Base-by-base conservation (phyloP, 2,329 filamentous ascomycete species). In the Dothistroma pini region DNA sequence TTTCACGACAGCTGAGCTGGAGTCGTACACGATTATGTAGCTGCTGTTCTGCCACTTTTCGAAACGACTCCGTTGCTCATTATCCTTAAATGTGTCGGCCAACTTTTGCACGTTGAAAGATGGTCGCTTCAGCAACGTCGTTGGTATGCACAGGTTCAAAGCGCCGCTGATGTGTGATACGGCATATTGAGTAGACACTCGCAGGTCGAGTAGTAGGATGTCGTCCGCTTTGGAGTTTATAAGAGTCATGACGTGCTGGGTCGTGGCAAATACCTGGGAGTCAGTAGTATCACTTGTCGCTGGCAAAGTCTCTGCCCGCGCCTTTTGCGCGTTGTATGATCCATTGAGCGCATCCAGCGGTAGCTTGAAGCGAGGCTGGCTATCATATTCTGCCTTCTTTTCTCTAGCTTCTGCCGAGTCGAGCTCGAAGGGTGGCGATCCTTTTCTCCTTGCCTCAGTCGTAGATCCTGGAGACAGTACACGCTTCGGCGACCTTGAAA, bases 141-240 rank as follows among this genome's bases (percentile, higher is more conserved):
- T 97, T 0, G 95, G 95, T 63, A 97, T 96, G 72, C 95, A 97
- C 5, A 99, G 80, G 72, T 96, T 97, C 34, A 99, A 78, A 0
- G 93, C 91, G n/a, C 88, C 88, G 54, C 82, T 79, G 58, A 97
- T 89, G 32, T 90, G 86, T 22, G 89, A 87, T 51, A 85, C 82
- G 0, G 87, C 84, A 71, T 89, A 97, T 66, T 93, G 91, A 21
- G 92, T 91, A 31, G 88, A 90, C 0, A 96, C 92, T 44, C 95
- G 86, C 22, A 97, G 84, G 73, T 99, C 95, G 4, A 99, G 79
- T 1, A 97, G 73, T 34, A 99, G 78, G 0, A 90, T 76, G 52
- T 83, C 75, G 47, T 83, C 77, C 60, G 10, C 75, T 72, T 35
- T 60, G 2, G 79, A 78, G 49, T 79, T 74, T 7, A 83, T 69